Percentiles rank a stretch among this genome's conserved stretches.
Evolutionary conservation across 768 basidiomycete genomes (phyloP).

Genomic region (Boletus sp.): DNA sequence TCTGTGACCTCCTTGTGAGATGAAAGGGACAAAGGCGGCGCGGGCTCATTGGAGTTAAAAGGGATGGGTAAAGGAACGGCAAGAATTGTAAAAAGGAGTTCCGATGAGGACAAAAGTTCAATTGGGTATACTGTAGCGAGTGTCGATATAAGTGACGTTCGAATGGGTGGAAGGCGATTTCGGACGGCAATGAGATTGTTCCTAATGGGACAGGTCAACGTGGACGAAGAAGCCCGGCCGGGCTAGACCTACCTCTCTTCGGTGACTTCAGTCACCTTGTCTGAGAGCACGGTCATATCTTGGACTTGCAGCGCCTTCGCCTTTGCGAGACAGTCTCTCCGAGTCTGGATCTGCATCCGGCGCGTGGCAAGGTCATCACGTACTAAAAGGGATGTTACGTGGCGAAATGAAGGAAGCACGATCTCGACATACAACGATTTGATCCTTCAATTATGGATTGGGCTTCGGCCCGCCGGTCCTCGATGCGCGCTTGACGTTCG

Average conservation of each 20-base stretch:
- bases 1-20: conserved; percentile 76
- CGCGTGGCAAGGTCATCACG: conserved; percentile 43
- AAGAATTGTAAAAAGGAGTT: conserved; percentile 88
- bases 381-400: conserved; percentile 33
- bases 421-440: conserved; percentile 43
- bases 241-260: conserved; percentile 38
- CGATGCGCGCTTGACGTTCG: conserved; percentile 58
- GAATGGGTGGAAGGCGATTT: conserved; percentile 48
- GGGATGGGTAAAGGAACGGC: conserved; percentile 91
- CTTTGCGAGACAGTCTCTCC: conserved; percentile 45
- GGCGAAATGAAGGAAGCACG: conserved; percentile 22
- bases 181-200: conserved; percentile 45
- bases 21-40: conserved; percentile 72
- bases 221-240: conserved; percentile 1
- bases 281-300: conserved; percentile 25
- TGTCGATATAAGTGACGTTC: conserved; percentile 64
- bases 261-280: conserved; percentile 33
- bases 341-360: conserved; percentile 41
- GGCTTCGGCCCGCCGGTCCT: conserved; percentile 46
- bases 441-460: conserved; percentile 42
- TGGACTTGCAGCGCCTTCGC: conserved; percentile 42
- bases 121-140: conserved; percentile 87
- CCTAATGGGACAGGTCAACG: conserved; percentile 37
- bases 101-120: conserved; percentile 76
- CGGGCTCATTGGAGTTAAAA: conserved; percentile 66